phyloP scores from a whole-genome alignment of 1,284 basidiomycete species.

The Fomitopsis palustris region DNA sequence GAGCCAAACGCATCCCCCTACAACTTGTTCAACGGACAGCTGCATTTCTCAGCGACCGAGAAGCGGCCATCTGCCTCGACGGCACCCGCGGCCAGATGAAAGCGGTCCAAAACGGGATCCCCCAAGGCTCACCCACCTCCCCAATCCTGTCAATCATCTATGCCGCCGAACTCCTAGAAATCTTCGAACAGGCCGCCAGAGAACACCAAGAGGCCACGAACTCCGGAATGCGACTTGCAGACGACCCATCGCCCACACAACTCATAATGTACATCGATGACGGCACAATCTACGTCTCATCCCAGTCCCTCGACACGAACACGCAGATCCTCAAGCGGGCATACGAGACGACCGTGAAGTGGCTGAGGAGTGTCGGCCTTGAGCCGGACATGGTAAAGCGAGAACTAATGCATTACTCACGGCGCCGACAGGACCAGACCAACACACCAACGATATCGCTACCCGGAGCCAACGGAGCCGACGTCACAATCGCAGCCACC shows the following conservation, averaged over 20 bases:
- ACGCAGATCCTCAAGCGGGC: neutral
- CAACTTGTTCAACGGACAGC: constrained; percentile 1
- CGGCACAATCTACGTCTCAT: constrained; percentile 1
- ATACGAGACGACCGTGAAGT: neutral
- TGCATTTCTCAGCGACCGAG: constrained; percentile 2
- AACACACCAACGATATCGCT: neutral
- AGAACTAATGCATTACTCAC: constrained; percentile 1
- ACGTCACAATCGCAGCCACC: neutral
- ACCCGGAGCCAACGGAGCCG: neutral
- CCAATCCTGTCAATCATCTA: constrained; percentile 4
- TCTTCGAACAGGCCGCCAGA: neutral
- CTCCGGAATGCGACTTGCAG: neutral
- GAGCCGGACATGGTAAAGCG: neutral
- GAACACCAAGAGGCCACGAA: neutral
- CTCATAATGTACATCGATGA: constrained; percentile 8
- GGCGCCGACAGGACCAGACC: neutral
- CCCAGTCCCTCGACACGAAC: constrained; percentile 1
- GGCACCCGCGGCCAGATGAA: neutral
- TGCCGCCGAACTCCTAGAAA: neutral
- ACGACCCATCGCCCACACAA: no score
- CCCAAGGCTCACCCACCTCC: neutral
- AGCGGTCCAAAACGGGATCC: neutral
- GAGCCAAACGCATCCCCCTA: no score
- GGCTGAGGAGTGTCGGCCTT: constrained; percentile 3
- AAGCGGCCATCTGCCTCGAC: constrained; percentile 2